Percentiles rank a stretch among this genome's conserved stretches.
Evolutionary conservation across 1,139 yeast species (phyloP).

Genomic region (Taphrina flavorubra): DNA sequence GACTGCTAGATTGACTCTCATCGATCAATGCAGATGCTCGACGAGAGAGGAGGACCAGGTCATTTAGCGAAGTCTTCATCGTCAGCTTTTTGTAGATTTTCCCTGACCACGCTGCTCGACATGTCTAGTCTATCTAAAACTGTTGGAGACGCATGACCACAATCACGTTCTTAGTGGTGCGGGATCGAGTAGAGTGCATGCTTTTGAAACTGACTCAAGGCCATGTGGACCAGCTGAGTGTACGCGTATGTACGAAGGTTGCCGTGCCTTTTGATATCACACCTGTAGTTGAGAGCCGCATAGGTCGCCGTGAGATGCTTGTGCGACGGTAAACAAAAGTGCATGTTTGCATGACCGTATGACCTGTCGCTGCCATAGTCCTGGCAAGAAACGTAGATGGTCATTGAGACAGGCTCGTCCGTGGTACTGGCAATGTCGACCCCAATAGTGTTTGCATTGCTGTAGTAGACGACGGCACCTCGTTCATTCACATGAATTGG

Average conservation of each 20-base stretch:
- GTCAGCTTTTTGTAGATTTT: too few species aligned
- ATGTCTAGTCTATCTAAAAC: too few species aligned
- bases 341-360: not conserved
- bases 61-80: too few species aligned
- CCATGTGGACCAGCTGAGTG: not conserved
- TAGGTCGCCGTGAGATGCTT: not conserved
- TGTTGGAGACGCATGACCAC: too few species aligned
- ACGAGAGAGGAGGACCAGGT: too few species aligned
- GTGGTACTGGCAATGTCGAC: not conserved
- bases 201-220: not conserved
- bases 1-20: too few species aligned
- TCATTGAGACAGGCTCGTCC: not conserved
- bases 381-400: not conserved
- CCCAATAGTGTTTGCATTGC: too few species aligned
- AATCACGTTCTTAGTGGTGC: too few species aligned
- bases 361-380: not conserved
- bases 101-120: too few species aligned
- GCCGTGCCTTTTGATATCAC: not conserved
- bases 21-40: too few species aligned
- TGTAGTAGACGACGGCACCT: too few species aligned
- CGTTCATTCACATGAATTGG: too few species aligned
- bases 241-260: not conserved
- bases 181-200: not conserved
- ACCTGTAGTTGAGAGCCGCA: not conserved
- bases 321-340: not conserved